Percentiles rank a stretch among this genome's conserved stretches.
Conservation (phyloP, 495 filamentous ascomycete species). For the Penicillium cataractarum region DNA sequence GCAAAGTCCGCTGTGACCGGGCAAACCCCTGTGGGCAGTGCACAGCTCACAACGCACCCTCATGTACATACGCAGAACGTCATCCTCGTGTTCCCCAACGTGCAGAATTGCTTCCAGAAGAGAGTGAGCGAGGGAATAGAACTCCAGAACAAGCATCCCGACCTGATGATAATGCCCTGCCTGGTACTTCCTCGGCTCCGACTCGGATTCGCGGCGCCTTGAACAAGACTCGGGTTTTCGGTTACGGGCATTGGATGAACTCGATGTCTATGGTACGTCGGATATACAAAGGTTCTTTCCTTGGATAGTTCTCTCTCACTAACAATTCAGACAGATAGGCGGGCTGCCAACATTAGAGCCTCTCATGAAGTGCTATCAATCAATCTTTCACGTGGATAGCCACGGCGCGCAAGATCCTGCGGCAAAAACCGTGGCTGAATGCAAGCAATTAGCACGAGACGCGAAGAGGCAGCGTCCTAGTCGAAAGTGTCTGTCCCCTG, state of each 20-base stretch:
- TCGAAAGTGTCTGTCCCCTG: constrained; percentile 25
- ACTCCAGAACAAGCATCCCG: background rate
- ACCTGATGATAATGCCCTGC: constrained; percentile 24
- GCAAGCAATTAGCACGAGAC: constrained; percentile 31
- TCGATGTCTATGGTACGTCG: constrained; percentile 29
- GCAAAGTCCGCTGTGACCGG: constrained; percentile 57
- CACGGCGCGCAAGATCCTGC: background rate
- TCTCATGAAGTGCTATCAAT: background rate
- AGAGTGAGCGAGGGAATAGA: background rate
- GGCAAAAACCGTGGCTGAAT: constrained; percentile 18
- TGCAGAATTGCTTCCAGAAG: background rate
- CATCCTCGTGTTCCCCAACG: background rate
- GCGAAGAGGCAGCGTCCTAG: constrained; percentile 30
- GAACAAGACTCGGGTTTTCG: constrained; percentile 36
- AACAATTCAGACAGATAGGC: background rate
- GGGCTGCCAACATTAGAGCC: background rate
- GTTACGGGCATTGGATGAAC: constrained; percentile 39
- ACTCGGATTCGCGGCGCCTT: constrained; percentile 23
- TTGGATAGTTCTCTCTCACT: background rate
- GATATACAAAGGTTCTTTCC: constrained; percentile 1
- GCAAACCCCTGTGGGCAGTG: constrained; percentile 24
- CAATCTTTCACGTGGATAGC: background rate
- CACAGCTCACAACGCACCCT: constrained; percentile 15
- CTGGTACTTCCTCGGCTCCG: constrained; percentile 20
- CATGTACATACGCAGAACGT: constrained; percentile 46